These are phyloP conservation scores for Sarocladiaceae sp. DNA, from an alignment of 2,329 filamentous ascomycete species.

Conservation along the genomic window DNA sequence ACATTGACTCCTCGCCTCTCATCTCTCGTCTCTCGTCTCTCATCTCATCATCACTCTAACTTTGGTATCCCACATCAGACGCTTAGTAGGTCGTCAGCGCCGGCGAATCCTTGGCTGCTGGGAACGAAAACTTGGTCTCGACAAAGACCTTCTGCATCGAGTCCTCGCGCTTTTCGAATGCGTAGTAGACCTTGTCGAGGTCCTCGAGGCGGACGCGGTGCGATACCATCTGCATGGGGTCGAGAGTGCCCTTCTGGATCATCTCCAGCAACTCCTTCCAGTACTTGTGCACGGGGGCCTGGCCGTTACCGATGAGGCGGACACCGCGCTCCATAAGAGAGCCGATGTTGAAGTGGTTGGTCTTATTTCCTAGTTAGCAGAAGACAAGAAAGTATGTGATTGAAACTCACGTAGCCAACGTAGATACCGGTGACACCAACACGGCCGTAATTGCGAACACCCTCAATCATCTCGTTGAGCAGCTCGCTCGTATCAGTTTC, in stretches of 20 bases:
- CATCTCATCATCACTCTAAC: not conserved
- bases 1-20: no score
- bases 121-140: conserved; percentile 51
- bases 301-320: conserved; percentile 62
- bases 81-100: conserved; percentile 33
- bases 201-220: conserved; percentile 73
- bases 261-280: conserved; percentile 69
- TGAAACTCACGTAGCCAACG: conserved; percentile 46
- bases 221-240: conserved; percentile 74
- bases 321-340: conserved; percentile 83
- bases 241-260: conserved; percentile 62
- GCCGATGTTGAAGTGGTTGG: conserved; percentile 78
- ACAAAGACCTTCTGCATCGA: conserved; percentile 76
- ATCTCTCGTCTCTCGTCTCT: conserved; percentile 1
- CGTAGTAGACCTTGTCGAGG: conserved; percentile 57
- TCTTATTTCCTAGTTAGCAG: conserved; percentile 31
- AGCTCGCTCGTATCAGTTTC: conserved; percentile 84
- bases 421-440: conserved; percentile 71
- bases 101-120: conserved; percentile 36
- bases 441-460: conserved; percentile 65
- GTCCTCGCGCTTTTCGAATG: conserved; percentile 57
- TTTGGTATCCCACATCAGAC: not conserved
- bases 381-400: not conserved
- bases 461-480: conserved; percentile 71
- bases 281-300: conserved; percentile 73